These are phyloP conservation scores for Pseudogymnoascus sp. DNA, from an alignment of 2,329 filamentous ascomycete genomes.

Conservation along the genomic window DNA sequence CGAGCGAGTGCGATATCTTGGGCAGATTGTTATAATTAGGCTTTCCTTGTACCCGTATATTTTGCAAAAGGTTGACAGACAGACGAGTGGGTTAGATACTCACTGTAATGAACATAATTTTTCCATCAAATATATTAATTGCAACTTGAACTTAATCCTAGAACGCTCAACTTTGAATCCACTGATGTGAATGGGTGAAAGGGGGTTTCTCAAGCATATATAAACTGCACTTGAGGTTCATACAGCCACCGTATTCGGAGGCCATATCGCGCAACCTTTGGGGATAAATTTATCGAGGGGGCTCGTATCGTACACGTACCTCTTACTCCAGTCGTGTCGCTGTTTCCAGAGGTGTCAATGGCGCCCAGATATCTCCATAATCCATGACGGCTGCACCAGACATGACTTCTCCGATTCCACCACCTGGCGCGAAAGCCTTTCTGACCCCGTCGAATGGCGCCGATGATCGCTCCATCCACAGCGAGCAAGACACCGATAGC, in stretches of 20 bases:
- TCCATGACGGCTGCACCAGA: background rate
- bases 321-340: background rate
- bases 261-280: background rate
- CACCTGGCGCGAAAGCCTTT: background rate
- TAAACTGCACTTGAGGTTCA: background rate
- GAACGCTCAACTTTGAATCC: no score
- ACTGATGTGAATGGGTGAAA: no score
- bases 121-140: background rate
- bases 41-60: slow-evolving; percentile 6
- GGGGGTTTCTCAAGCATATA: background rate
- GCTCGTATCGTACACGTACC: background rate
- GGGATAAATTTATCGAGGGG: slow-evolving; percentile 7
- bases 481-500: slow-evolving; percentile 67
- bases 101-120: slow-evolving; percentile 8
- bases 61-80: background rate
- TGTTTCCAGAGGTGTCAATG: background rate
- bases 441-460: background rate
- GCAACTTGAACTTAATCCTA: background rate
- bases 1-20: slow-evolving; percentile 5
- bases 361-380: background rate
- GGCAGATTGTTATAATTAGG: slow-evolving; percentile 7
- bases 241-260: background rate
- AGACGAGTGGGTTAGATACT: slow-evolving; percentile 5
- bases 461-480: slow-evolving; percentile 30
- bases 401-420: background rate